Evolutionary conservation across 2,329 filamentous ascomycete genomes (phyloP), one percentile per base, ranked within the genome.

Genomic region (Berkeleyomyces basicola): DNA sequence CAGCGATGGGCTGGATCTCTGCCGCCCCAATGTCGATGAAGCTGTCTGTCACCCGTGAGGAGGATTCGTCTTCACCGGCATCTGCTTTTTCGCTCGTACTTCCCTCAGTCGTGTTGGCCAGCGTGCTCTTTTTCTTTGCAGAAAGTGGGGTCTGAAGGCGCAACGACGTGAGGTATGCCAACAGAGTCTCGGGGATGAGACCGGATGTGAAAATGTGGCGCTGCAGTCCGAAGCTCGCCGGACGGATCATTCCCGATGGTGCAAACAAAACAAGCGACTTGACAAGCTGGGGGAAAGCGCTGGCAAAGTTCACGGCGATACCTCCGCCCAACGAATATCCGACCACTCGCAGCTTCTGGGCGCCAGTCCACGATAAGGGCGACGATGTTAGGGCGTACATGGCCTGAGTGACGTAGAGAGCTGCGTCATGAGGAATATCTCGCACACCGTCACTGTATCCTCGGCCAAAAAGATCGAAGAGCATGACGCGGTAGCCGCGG

Each of bases 241-340:
- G 72, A 49, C 80, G 75, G 67, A 96, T 82, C 53, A 96, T 77
- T 0, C 91, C 91, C 0, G 85, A 79, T 0, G 91, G 90, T 0
- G 90, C 89, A 49, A 96, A 79, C 4, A 96, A 79, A 9, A 93
- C 77, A 31, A 96, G 76, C 7, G 79, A 82, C 10, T 79, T 78
- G 11, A 96, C 78, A 63, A 92, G 75, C 58, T 81, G 71, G 0
- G 88, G 87, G 70, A 91, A 90, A 64, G 84, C 80, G 7, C 82
- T 82, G 5, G 88, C 82, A 70, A 95, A 92, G 65, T 85, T 82
- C 4, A 85, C 82, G 3, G 84, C 83, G 62, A 95, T 85, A 61
- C 86, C 88, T 57, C 90, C 90, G 63, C 90, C 90, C 0, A 95
- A 79, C 0, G 87, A 91, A 73, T 93, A 95, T 9, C 90, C 90